Evolutionary conservation across 1,139 yeast genomes (phyloP).

Genomic region (Nadsonia commutata): DNA sequence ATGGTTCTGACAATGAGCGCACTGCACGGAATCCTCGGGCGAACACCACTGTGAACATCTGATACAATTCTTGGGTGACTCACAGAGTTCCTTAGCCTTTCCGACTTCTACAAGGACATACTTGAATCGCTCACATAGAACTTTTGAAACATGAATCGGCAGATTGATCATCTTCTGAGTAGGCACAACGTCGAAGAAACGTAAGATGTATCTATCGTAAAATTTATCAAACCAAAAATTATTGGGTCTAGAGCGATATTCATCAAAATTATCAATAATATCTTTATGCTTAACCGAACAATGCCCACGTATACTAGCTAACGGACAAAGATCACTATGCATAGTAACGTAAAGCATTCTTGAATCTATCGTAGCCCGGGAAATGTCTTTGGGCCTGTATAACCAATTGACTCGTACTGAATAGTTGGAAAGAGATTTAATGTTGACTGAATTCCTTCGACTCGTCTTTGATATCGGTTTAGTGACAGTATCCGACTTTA

Average conservation of each 20-base stretch:
- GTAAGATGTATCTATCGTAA: constrained; percentile 75
- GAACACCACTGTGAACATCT: constrained; percentile 79
- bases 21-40: constrained; percentile 57
- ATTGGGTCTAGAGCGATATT: constrained; percentile 44
- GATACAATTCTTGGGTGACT: constrained; percentile 56
- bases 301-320: constrained; percentile 60
- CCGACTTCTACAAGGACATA: constrained; percentile 68
- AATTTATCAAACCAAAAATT: constrained; percentile 74
- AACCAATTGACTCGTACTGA: constrained; percentile 77
- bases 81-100: constrained; percentile 46
- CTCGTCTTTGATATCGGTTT: constrained; percentile 12
- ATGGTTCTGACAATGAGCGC: constrained; percentile 58
- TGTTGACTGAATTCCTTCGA: constrained; percentile 4
- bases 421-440: constrained; percentile 33
- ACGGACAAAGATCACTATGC: constrained; percentile 77
- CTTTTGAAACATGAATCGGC: constrained; percentile 46
- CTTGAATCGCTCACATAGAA: constrained; percentile 52
- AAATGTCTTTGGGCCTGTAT: constrained; percentile 77
- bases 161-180: constrained; percentile 40
- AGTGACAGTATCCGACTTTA: background rate
- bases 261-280: constrained; percentile 47
- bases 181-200: constrained; percentile 65
- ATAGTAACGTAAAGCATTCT: constrained; percentile 70
- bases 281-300: constrained; percentile 55
- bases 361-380: constrained; percentile 52